A percentile compares a stretch with the other conserved stretches of the same genome.
Evolutionary conservation across 2,329 filamentous ascomycete species (phyloP).

Genomic region (Ophiocordyceps sinensis): DNA sequence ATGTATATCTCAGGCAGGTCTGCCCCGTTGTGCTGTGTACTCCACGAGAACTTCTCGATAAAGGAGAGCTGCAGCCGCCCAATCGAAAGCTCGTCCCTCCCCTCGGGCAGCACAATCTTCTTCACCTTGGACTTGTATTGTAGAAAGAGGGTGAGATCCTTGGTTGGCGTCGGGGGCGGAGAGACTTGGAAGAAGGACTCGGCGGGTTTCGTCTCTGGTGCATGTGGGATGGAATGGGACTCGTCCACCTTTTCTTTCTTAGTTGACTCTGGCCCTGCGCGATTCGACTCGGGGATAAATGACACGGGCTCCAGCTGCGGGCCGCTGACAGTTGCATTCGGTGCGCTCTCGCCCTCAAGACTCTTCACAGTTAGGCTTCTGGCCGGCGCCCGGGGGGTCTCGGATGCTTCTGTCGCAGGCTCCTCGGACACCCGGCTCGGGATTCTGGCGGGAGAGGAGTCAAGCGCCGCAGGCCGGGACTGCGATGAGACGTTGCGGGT

Average conservation of each 20-base stretch:
- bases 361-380: slow-evolving; percentile 32
- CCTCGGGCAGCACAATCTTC: slow-evolving; percentile 81
- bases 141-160: slow-evolving; percentile 84
- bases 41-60: slow-evolving; percentile 99
- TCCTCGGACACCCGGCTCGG: slow-evolving; percentile 52
- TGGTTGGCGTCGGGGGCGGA: slow-evolving; percentile 52
- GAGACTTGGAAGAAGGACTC: slow-evolving; percentile 41
- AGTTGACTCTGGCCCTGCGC: slow-evolving; percentile 4
- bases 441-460: slow-evolving; percentile 47
- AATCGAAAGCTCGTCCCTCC: slow-evolving; percentile 70
- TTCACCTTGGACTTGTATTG: slow-evolving; percentile 97
- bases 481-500: slow-evolving; percentile 32
- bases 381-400: slow-evolving; percentile 4
- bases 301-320: slow-evolving; percentile 32
- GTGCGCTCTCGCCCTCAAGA: slow-evolving; percentile 48
- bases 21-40: slow-evolving; percentile 82
- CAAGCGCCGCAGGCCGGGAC: slow-evolving; percentile 26
- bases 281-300: slow-evolving; percentile 11
- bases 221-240: slow-evolving; percentile 6
- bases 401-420: slow-evolving; percentile 12
- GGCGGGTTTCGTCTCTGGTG: slow-evolving; percentile 27
- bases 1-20: slow-evolving; percentile 97
- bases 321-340: slow-evolving; percentile 44
- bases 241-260: slow-evolving; percentile 9
- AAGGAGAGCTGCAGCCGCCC: slow-evolving; percentile 86